Evolutionary conservation across 1,284 basidiomycete species (phyloP).

Genomic region (Meripilus lineatus): DNA sequence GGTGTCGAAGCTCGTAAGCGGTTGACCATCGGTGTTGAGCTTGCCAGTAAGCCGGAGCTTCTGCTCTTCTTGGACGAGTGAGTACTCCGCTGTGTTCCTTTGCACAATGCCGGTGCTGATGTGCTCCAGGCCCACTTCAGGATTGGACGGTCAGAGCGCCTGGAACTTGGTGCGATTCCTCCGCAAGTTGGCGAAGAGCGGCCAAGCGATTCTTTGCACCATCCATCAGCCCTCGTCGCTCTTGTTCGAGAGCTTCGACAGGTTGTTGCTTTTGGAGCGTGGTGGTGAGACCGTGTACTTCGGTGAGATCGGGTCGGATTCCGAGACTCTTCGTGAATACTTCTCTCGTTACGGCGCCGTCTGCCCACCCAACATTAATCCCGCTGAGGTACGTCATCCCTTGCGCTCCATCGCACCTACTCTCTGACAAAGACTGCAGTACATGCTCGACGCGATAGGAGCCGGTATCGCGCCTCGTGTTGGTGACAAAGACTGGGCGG

Average conservation of each 20-base stretch:
- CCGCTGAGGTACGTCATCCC: constrained; percentile 22
- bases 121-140: constrained; percentile 35
- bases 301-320: constrained; percentile 72
- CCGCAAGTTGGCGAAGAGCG: constrained; percentile 78
- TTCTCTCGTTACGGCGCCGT: constrained; percentile 62
- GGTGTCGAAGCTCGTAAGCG: constrained; percentile 83
- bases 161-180: constrained; percentile 84
- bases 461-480: constrained; percentile 42
- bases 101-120: no score
- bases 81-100: no score
- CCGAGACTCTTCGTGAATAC: constrained; percentile 57
- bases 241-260: constrained; percentile 75
- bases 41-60: constrained; percentile 79
- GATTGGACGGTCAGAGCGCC: constrained; percentile 72
- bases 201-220: constrained; percentile 76
- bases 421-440: constrained; percentile 15
- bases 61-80: constrained; percentile 64
- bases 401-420: no score
- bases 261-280: constrained; percentile 57
- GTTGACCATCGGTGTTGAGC: constrained; percentile 85
- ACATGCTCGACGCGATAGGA: constrained; percentile 36
- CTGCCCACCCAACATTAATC: constrained; percentile 53
- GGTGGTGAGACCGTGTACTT: constrained; percentile 77
- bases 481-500: constrained; percentile 58
- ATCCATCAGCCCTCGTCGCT: constrained; percentile 74